Evolutionary conservation across 139 green algal species (phyloP), one percentile per base, ranked within the genome.

Genomic region (Tetraselmis chui): DNA sequence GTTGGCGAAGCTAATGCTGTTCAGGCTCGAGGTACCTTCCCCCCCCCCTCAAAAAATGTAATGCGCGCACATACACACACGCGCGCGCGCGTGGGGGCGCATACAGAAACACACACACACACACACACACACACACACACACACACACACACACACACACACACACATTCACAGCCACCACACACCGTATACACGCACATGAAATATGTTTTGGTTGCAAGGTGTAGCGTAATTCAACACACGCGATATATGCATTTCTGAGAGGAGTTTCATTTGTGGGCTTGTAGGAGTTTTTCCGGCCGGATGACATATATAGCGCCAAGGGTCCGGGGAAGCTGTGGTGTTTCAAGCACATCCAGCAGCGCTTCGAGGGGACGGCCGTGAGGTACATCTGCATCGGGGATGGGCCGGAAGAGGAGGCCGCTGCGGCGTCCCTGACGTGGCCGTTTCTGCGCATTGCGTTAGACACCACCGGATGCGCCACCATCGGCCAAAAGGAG

Each of bases 1-100:
- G 31, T 67, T 91, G 80, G 88, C 78, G 79, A 91, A 91, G 83
- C 86, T 91, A 76, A 59, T 90, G 80, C 83, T 90, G 24, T 90
- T 89, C 75, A 76, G 75, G 76, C 84, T 91, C 32, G 80, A 83
- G 30, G 31, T 67, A 18, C 45, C 11, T 18, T 25, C 45, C 45
- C 45, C 45, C 45, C 45, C 5, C 45, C 45, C 45, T 18, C 18
- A n/a, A n/a, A n/a, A n/a, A n/a, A n/a, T n/a, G n/a, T n/a, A n/a
- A n/a, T n/a, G n/a, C n/a, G n/a, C n/a, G n/a, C n/a, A n/a, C n/a
- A 18, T 67, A 67, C 45, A 67, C 45, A 67, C 11, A 5, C 11
- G 18, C 11, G 45, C 45, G 11, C 5, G 11, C 45, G 45, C 45
- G 11, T 18, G 11, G 11, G 45, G 45, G 45, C 45, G 11, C 45